phyloP scores from a whole-genome alignment of 345 rosid genomes.

The Garcia nutans region DNA sequence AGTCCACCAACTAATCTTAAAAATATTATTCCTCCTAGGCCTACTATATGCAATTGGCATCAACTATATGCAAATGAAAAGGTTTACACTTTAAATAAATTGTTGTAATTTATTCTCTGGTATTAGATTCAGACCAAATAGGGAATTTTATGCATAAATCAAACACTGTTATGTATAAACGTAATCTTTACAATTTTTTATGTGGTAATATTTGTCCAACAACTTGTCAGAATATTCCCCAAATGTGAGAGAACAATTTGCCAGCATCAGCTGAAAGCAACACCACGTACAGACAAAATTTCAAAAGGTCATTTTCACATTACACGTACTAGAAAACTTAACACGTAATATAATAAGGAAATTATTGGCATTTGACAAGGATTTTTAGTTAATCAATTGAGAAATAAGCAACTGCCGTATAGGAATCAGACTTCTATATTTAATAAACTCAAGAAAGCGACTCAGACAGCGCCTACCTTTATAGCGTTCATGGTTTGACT shows the following conservation, averaged over 20 bases:
- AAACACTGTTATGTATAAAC: no score
- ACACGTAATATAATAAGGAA: not conserved
- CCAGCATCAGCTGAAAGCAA: conserved; percentile 50
- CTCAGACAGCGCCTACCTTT: not conserved
- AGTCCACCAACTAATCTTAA: no score
- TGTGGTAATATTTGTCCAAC: conserved; percentile 62
- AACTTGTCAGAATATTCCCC: conserved; percentile 60
- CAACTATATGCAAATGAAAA: not conserved
- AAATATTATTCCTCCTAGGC: no score
- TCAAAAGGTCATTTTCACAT: not conserved
- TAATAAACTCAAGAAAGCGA: not conserved
- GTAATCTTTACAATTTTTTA: conserved; percentile 32
- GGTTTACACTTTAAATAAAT: not conserved
- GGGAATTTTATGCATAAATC: not conserved
- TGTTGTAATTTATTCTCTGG: not conserved
- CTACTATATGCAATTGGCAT: not conserved
- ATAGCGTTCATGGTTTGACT: not conserved
- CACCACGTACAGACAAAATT: not conserved
- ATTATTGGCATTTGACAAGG: not conserved
- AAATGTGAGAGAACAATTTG: conserved; percentile 53
- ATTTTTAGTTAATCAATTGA: not conserved
- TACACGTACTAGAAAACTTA: not conserved
- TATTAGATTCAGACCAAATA: not conserved
- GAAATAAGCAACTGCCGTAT: not conserved
- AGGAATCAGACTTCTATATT: not conserved